These are phyloP conservation scores for Sporothrix dimorphospora DNA, from an alignment of 2,329 filamentous ascomycete genomes.

Conservation along the genomic window DNA sequence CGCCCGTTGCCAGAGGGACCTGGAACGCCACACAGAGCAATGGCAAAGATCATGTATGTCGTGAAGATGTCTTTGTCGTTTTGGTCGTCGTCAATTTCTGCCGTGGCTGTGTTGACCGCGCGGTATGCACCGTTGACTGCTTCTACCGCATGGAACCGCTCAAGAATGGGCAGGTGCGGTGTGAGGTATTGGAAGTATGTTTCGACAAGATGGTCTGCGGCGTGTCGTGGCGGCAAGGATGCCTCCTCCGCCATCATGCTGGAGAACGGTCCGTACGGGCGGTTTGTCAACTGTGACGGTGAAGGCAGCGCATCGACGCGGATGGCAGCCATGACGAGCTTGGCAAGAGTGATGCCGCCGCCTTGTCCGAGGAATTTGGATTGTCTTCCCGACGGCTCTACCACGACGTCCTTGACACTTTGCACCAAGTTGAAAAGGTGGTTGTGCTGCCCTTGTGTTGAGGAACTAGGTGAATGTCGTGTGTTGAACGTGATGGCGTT, in stretches of 20 bases:
- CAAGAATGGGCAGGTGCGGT: constrained; percentile 1
- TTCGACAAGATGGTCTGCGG: neutral
- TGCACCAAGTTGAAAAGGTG: neutral
- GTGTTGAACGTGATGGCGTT: neutral
- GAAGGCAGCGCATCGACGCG: constrained; percentile 7
- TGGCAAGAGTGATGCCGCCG: constrained; percentile 6
- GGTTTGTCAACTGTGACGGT: neutral
- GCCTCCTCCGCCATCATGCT: constrained; percentile 7
- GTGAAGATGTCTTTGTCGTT: neutral
- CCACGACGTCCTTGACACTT: constrained; percentile 1
- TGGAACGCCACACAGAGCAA: neutral
- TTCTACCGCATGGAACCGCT: neutral
- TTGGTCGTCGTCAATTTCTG: neutral
- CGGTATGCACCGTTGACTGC: neutral
- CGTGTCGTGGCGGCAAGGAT: neutral
- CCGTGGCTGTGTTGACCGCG: neutral
- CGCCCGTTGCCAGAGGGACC: neutral
- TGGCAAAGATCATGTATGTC: constrained; percentile 5
- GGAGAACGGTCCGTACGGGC: neutral
- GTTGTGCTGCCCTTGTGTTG: neutral
- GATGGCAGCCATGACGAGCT: constrained; percentile 10
- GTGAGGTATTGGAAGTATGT: neutral
- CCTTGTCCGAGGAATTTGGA: constrained; percentile 7
- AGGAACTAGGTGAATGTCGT: neutral
- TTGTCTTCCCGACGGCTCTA: neutral